Evolutionary conservation across 164 flowering plant species (phyloP), one percentile per base, ranked within the genome.

Genomic region (Houttuynia cordata): DNA sequence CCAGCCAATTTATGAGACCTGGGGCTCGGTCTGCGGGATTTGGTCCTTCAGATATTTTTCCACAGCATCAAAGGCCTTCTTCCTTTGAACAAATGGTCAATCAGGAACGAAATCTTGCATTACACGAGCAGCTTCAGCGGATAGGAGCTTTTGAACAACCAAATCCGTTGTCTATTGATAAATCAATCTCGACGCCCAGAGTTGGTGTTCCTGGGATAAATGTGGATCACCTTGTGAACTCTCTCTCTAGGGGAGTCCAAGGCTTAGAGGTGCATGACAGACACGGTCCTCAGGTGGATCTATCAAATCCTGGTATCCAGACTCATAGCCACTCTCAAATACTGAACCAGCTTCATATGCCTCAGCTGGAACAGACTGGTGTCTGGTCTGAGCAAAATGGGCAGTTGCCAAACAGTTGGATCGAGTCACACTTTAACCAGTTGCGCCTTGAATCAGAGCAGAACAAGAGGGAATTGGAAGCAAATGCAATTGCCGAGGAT

Each of bases 81-180:
- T 41, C 59, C 13, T 64, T 39, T 30, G 68, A 66, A 50, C 70
- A 67, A 56, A 42, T 42, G 24, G 76, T 68, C 59, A 76, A 75
- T 62, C 70, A 77, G 52, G 86, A 79, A 21, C 74, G 81, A 53
- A 80, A 80, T 70, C 79, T 71, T 67, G 71, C 78, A 37, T 45
- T 76, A 15, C 90, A 78, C 60, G 87, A 87, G 8, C 76, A 73
- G 23, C 66, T 82, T 41, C 84, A 75, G 64, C 77, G 65, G 56
- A 88, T 65, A 57, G 93, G 88, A 21, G 53, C 64, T 60, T 85
- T 76, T 81, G 89, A 86, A 25, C 57, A 54, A 34, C 71, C 79
- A 51, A 71, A 72, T 45, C 62, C 78, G 1, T 20, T 74, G 62
- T 76, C 78, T 58, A 81, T 84, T 74, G 88, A 90, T 37, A 74